Percentiles rank a stretch among this genome's conserved stretches.
These are phyloP conservation scores for Lasiosphaeria ovina DNA, from an alignment of 495 filamentous ascomycete genomes.

Conservation along the genomic window DNA sequence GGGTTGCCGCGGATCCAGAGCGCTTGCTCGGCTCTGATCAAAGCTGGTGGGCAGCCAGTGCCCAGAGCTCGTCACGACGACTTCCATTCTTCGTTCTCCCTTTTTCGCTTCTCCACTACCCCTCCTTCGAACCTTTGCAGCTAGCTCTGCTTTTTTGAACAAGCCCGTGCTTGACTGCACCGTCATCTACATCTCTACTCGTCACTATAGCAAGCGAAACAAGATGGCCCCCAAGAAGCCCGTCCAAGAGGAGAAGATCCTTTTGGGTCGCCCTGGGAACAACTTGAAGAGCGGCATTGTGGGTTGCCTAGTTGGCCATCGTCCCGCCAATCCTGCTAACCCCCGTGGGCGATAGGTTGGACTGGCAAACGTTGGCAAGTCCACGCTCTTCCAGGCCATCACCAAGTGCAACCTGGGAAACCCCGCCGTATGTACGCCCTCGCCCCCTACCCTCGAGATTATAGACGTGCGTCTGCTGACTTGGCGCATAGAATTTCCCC, in stretches of 20 bases:
- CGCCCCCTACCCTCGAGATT: conserved; percentile 17
- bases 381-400: conserved; percentile 98
- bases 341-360: conserved; percentile 66
- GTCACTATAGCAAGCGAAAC: conserved; percentile 51
- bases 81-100: conserved; percentile 41
- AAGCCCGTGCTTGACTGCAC: conserved; percentile 46
- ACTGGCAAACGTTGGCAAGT: conserved; percentile 99
- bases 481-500: conserved; percentile 75
- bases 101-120: conserved; percentile 55
- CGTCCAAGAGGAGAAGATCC: conserved; percentile 72
- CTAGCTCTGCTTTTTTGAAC: conserved; percentile 57
- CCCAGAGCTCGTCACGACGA: conserved; percentile 43
- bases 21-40: conserved; percentile 1
- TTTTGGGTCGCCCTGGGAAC: conserved; percentile 94
- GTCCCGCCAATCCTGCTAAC: conserved; percentile 27
- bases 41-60: conserved; percentile 4
- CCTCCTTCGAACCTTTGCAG: conserved; percentile 55
- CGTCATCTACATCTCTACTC: conserved; percentile 43
- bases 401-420: conserved; percentile 97
- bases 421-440: conserved; percentile 67
- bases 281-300: conserved; percentile 99
- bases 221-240: conserved; percentile 78
- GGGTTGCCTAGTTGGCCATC: conserved; percentile 47
- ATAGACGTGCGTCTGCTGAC: conserved; percentile 27
- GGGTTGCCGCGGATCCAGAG: conserved; percentile 1